phyloP scores from a whole-genome alignment of 1,139 yeast genomes.

The Sugiyamaella paludigena region DNA sequence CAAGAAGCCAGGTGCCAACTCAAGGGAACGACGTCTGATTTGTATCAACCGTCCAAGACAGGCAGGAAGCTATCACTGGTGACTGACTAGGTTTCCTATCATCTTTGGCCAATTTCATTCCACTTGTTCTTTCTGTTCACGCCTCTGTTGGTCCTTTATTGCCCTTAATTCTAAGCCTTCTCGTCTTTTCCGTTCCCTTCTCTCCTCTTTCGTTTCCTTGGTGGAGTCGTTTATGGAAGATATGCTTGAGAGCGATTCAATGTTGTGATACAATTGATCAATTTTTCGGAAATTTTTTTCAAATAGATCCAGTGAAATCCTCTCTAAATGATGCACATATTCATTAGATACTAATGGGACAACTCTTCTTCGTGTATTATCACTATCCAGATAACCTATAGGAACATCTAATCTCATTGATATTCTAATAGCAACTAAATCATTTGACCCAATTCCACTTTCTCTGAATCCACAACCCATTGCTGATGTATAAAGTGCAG shows the following conservation, averaged over 20 bases:
- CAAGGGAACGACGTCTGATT: too few relatives aligned
- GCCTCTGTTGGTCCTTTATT: constrained; percentile 8
- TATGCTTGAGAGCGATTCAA: constrained; percentile 31
- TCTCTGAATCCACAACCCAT: constrained; percentile 87
- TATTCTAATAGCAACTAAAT: constrained; percentile 73
- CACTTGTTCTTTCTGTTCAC: neutral
- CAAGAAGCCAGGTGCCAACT: too few relatives aligned
- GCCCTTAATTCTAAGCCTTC: constrained; percentile 59
- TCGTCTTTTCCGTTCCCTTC: constrained; percentile 54
- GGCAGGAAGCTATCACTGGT: too few relatives aligned
- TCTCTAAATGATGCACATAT: constrained; percentile 50
- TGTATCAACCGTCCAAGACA: too few relatives aligned
- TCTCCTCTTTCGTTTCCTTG: constrained; percentile 53
- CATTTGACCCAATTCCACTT: constrained; percentile 77
- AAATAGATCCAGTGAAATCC: constrained; percentile 54
- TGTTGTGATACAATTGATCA: constrained; percentile 44
- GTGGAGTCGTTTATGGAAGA: constrained; percentile 13
- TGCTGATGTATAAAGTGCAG: constrained; percentile 62
- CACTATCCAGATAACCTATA: constrained; percentile 50
- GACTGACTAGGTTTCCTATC: too few relatives aligned
- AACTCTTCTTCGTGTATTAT: constrained; percentile 24
- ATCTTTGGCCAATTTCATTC: too few relatives aligned
- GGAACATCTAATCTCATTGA: constrained; percentile 73
- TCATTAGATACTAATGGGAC: constrained; percentile 47
- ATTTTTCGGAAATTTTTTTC: constrained; percentile 59